Evolutionary conservation across 257 asterid genomes (phyloP).

Genomic region (Penstemon eatonii): DNA sequence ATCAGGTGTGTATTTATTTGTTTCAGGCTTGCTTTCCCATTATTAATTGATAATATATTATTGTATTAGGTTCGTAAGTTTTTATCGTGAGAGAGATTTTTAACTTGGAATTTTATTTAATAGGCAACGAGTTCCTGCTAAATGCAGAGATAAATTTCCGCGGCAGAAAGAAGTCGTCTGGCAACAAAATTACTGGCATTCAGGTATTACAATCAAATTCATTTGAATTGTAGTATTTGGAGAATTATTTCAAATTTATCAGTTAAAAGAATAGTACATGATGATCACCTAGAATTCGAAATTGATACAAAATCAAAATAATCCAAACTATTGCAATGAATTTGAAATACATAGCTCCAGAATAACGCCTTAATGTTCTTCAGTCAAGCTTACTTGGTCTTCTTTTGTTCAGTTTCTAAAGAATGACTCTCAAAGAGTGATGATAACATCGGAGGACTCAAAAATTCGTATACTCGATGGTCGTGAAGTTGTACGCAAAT

Average conservation of each 20-base stretch:
- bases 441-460: slow-evolving; percentile 86
- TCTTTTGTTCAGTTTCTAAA: slow-evolving; percentile 51
- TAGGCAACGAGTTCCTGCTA: slow-evolving; percentile 48
- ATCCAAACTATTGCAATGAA: no score
- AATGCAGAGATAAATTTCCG: slow-evolving; percentile 51
- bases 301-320: no score
- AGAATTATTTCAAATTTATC: no score
- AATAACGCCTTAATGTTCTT: not conserved
- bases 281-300: no score
- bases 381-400: slow-evolving; percentile 20
- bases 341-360: no score
- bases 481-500: slow-evolving; percentile 66
- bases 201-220: slow-evolving; percentile 47
- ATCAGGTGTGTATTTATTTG: slow-evolving; percentile 35
- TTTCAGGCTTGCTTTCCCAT: not conserved
- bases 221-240: no score
- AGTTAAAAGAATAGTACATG: no score
- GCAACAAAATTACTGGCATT: slow-evolving; percentile 80
- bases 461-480: slow-evolving; percentile 79
- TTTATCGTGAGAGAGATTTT: slow-evolving; percentile 1
- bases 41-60: not conserved
- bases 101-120: slow-evolving; percentile 9
- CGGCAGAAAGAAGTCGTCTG: slow-evolving; percentile 59
- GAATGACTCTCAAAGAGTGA: slow-evolving; percentile 47
- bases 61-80: not conserved